Conservation (phyloP, 768 basidiomycete species). For the Termitomyces eurrhizus region DNA sequence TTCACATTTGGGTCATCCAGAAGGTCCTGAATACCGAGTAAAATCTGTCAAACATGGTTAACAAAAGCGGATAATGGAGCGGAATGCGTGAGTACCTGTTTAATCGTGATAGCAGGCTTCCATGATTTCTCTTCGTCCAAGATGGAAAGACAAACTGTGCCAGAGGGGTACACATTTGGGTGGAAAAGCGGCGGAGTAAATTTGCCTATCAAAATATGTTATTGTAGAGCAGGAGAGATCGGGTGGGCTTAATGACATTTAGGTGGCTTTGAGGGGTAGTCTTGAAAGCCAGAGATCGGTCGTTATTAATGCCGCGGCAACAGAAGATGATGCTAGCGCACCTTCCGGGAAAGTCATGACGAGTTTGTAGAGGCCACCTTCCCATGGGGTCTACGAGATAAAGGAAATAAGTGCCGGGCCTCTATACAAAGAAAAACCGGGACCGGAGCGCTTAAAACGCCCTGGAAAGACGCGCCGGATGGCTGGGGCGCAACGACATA, state of each 20-base stretch:
- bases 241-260: conserved; percentile 61
- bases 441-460: conserved; percentile 2
- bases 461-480: conserved; percentile 9
- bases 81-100: conserved; percentile 60
- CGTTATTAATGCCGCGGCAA: not conserved
- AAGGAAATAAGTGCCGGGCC: conserved; percentile 11
- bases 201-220: conserved; percentile 62
- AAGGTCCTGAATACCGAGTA: conserved; percentile 94
- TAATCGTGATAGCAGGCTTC: conserved; percentile 99
- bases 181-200: conserved; percentile 95
- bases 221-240: not conserved
- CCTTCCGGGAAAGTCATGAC: conserved; percentile 97
- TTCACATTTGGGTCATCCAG: conserved; percentile 94
- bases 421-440: conserved; percentile 8
- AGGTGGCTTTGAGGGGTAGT: conserved; percentile 93
- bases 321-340: conserved; percentile 22
- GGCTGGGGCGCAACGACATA: not conserved
- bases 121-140: conserved; percentile 98
- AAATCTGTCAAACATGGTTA: conserved; percentile 53
- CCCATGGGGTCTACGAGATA: conserved; percentile 83
- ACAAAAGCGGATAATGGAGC: not conserved
- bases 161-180: conserved; percentile 98
- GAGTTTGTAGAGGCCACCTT: conserved; percentile 92
- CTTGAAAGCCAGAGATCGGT: conserved; percentile 32
- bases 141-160: conserved; percentile 96